Evolutionary conservation across 371 early-diverging fungal species (phyloP).

Genomic region (Coemansia sp.): DNA sequence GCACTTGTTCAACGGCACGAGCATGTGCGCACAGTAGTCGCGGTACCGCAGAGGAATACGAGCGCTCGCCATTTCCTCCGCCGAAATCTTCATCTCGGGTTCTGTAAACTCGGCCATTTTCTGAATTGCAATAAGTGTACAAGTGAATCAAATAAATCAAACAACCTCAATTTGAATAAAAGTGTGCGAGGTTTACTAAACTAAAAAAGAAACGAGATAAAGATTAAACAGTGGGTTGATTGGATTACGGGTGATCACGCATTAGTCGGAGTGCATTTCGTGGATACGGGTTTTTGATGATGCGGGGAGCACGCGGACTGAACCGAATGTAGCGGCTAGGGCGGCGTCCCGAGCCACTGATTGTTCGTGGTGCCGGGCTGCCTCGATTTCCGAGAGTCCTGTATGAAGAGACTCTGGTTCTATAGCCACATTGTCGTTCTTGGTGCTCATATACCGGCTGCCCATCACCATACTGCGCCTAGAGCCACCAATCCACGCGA

Average conservation of each 20-base stretch:
- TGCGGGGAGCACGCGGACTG: slow-evolving; percentile 15
- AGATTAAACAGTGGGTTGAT: background rate
- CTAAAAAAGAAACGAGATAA: background rate
- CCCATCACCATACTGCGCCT: no score
- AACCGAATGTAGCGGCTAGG: slow-evolving; percentile 11
- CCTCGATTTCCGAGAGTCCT: background rate
- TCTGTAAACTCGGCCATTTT: slow-evolving; percentile 39
- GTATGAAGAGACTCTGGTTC: no score
- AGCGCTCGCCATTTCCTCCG: slow-evolving; percentile 81
- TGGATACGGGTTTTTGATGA: slow-evolving; percentile 12
- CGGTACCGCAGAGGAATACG: slow-evolving; percentile 86
- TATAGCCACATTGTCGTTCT: background rate
- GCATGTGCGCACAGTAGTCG: slow-evolving; percentile 91
- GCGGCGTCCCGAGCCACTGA: slow-evolving; percentile 25
- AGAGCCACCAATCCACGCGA: no score
- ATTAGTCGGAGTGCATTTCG: slow-evolving; percentile 13
- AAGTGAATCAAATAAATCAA: no score
- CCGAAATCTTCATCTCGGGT: slow-evolving; percentile 78
- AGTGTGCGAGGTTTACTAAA: background rate
- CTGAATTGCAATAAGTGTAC: no score
- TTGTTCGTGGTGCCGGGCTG: slow-evolving; percentile 15
- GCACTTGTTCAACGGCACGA: slow-evolving; percentile 90
- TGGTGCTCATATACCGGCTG: no score
- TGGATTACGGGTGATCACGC: background rate
- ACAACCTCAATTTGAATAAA: background rate